Evolutionary conservation across 257 asterid genomes (phyloP).

Genomic region (Solanum clarkiae): DNA sequence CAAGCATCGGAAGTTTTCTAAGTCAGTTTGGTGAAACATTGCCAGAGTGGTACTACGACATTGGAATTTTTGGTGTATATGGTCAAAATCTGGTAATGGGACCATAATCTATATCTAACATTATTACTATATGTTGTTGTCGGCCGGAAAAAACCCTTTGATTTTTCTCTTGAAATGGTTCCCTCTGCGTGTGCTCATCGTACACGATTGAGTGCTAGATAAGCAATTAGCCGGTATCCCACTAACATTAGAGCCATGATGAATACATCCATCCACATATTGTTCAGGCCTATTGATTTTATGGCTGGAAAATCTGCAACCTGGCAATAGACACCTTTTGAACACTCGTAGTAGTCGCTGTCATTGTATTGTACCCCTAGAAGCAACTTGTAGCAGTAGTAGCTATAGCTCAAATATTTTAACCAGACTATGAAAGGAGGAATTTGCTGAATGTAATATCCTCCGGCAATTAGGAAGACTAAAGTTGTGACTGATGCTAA

Average conservation of each 20-base stretch:
- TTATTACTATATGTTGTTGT: not conserved
- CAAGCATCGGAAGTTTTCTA: constrained; percentile 1
- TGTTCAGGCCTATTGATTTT: constrained; percentile 60
- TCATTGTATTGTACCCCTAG: constrained; percentile 77
- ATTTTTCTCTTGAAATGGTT: not conserved
- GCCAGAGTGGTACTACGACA: constrained; percentile 24
- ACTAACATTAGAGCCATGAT: constrained; percentile 75
- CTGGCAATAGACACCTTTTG: constrained; percentile 49
- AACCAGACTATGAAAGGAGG: constrained; percentile 85
- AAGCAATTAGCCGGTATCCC: constrained; percentile 71
- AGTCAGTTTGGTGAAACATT: constrained; percentile 20
- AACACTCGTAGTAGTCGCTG: constrained; percentile 72
- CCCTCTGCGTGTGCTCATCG: constrained; percentile 17
- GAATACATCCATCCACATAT: constrained; percentile 56
- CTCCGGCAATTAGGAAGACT: constrained; percentile 93
- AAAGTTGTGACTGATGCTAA: constrained; percentile 89
- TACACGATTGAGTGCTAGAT: constrained; percentile 68
- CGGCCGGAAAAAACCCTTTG: not conserved
- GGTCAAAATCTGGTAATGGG: constrained; percentile 24
- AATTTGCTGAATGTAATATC: constrained; percentile 79
- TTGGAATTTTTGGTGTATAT: constrained; percentile 13
- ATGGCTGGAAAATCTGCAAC: constrained; percentile 80
- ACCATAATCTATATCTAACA: not conserved
- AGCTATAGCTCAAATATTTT: constrained; percentile 83
- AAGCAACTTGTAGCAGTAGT: constrained; percentile 79